phyloP scores from a whole-genome alignment of 495 filamentous ascomycete species.

The Pseudomonodictys pantanalensis region DNA sequence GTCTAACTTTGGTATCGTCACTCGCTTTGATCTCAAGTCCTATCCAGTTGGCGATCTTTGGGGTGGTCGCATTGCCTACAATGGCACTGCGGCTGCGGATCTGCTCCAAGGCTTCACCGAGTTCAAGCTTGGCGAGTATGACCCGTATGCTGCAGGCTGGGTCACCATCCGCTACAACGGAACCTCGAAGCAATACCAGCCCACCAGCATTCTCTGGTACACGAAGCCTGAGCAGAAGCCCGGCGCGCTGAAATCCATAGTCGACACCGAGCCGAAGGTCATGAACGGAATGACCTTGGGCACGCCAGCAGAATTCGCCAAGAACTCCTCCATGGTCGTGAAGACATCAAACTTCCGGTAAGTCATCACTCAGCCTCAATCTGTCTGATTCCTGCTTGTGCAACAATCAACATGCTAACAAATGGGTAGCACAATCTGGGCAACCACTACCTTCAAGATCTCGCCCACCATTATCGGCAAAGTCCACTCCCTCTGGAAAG shows the following conservation, averaged over 20 bases:
- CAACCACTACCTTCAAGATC: constrained; percentile 16
- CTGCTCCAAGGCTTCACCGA: constrained; percentile 4
- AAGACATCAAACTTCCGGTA: not conserved
- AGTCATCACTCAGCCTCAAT: not conserved
- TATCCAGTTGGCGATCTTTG: constrained; percentile 31
- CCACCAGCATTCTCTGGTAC: constrained; percentile 3
- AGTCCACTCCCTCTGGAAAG: constrained; percentile 13
- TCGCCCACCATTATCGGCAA: constrained; percentile 9
- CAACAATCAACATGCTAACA: not conserved
- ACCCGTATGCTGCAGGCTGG: constrained; percentile 21
- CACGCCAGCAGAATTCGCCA: not conserved
- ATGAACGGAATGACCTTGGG: constrained; percentile 6
- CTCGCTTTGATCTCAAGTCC: constrained; percentile 29
- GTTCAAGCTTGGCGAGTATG: constrained; percentile 6
- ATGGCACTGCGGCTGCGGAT: not conserved
- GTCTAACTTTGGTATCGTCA: constrained; percentile 49
- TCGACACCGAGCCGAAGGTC: not conserved
- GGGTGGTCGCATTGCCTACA: constrained; percentile 29
- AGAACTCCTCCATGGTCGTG: constrained; percentile 1
- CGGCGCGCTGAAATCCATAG: not conserved
- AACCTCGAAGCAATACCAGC: not conserved
- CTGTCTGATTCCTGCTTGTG: not conserved
- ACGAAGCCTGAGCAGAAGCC: constrained; percentile 11
- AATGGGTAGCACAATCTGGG: constrained; percentile 13
- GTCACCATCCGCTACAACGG: constrained; percentile 2